Conservation (phyloP, 1,284 basidiomycete species). For the Boletellus dicymbophilus region DNA sequence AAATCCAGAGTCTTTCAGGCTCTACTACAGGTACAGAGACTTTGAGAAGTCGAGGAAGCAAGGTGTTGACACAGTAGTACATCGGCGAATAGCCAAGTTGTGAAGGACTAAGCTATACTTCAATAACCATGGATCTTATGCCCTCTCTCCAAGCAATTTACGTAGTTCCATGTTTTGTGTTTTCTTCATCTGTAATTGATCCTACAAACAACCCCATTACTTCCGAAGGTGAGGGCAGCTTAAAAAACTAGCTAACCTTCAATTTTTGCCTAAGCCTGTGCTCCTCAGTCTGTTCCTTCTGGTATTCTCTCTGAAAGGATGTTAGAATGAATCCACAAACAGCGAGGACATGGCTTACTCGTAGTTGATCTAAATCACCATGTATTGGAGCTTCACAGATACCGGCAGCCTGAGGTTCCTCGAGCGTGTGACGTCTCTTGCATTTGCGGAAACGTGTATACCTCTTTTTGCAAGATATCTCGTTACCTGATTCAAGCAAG, state of each 20-base stretch:
- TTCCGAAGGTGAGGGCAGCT: background rate
- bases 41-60: constrained; percentile 34
- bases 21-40: constrained; percentile 63
- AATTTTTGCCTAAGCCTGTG: constrained; percentile 13
- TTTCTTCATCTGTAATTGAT: constrained; percentile 8
- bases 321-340: background rate
- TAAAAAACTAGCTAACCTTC: constrained; percentile 2
- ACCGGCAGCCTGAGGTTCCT: background rate
- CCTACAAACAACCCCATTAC: constrained; percentile 1
- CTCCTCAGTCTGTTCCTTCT: constrained; percentile 15
- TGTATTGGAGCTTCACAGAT: background rate
- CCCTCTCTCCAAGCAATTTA: constrained; percentile 12
- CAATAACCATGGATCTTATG: background rate
- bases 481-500: background rate
- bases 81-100: constrained; percentile 1
- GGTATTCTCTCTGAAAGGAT: constrained; percentile 11
- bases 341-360: background rate
- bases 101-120: constrained; percentile 9
- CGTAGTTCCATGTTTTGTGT: constrained; percentile 13
- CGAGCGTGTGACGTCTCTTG: background rate
- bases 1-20: constrained; percentile 62
- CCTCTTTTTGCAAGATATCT: background rate
- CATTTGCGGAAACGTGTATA: background rate
- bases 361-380: background rate
- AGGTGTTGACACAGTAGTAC: background rate